Evolutionary conservation across 805 yeast species (phyloP), one percentile per base, ranked within the genome.

Genomic region (Saturnispora hagleri): DNA sequence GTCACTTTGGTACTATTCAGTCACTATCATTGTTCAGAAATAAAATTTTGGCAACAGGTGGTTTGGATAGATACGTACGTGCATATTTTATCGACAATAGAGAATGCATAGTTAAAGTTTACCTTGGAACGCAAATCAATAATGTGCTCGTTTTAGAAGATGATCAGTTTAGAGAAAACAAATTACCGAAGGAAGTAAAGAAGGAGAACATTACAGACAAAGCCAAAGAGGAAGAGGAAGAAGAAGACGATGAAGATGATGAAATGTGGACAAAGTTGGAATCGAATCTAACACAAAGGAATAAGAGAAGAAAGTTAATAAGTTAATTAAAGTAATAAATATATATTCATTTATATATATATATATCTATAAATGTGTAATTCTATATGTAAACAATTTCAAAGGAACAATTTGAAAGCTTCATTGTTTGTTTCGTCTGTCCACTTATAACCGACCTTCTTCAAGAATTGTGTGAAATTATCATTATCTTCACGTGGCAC

Each of bases 61-160:
- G 97, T 0, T 74, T 90, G 22, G 99, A 93, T 62, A 75, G 96
- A 60, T 91, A 89, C 60, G 73, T 88, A 27, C 76, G 97, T 53
- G 87, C 86, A 3, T 91, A 78, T 66, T 84, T 89, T 54, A 63
- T 81, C 4, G 69, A 69, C 2, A 68, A 81, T 1, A 74, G 95
- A 48, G 77, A 78, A 43, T 71, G 80, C 47, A 67, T 80, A 9
- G 89, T 81, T 7, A 89, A 89, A 62, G 85, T 87, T 5, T 91
- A 78, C 60, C 61, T 84, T 27, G 95, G 95, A 2, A 78, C 88
- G 5, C 89, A 86, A 62, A 73, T 88, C 17, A 74, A 76, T 24
- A 75, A 82, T 22, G 59, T 74, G 52, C 61, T 84, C 0, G 57
- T 84, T 20, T 81, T 79, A 55, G 75, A 71, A 45, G 73, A 69